phyloP scores from a whole-genome alignment of 2,329 filamentous ascomycete species.

The Zymoseptoria brevis region DNA sequence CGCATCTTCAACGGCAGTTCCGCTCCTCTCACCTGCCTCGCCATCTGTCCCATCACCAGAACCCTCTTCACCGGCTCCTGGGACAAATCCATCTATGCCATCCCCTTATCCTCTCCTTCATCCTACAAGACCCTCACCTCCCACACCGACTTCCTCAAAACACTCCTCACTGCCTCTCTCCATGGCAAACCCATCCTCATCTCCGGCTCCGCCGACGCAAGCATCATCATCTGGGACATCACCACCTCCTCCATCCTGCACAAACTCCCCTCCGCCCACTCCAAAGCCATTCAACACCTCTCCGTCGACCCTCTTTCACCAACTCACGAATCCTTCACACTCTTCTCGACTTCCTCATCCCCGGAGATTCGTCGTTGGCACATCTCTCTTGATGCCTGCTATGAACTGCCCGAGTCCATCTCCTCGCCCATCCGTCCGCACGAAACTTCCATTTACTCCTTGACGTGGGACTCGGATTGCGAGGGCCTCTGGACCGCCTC shows the following conservation, averaged over 20 bases:
- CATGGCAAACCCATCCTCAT: slow-evolving; percentile 49
- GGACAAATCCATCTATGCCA: slow-evolving; percentile 89
- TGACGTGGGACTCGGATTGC: slow-evolving; percentile 58
- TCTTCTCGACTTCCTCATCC: slow-evolving; percentile 66
- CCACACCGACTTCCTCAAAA: slow-evolving; percentile 88
- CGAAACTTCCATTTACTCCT: slow-evolving; percentile 80
- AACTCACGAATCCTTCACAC: slow-evolving; percentile 38
- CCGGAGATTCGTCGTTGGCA: slow-evolving; percentile 66
- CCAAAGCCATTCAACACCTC: slow-evolving; percentile 71
- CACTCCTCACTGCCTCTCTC: slow-evolving; percentile 57
- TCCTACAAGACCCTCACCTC: slow-evolving; percentile 36
- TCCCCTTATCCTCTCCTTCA: slow-evolving; percentile 24
- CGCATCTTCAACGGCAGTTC: slow-evolving; percentile 62
- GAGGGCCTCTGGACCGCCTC: slow-evolving; percentile 83
- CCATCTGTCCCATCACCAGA: slow-evolving; percentile 45
- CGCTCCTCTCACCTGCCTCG: slow-evolving; percentile 71
- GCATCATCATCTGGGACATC: slow-evolving; percentile 68
- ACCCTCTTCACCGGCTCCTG: slow-evolving; percentile 82
- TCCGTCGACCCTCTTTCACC: slow-evolving; percentile 61
- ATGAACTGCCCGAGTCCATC: slow-evolving; percentile 44
- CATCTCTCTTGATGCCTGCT: slow-evolving; percentile 46
- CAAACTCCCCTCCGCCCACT: slow-evolving; percentile 63
- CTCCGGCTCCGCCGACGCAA: slow-evolving; percentile 41
- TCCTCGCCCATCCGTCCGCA: slow-evolving; percentile 62
- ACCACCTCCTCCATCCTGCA: slow-evolving; percentile 59